Conservation (phyloP, 1,284 basidiomycete species). For the Ustilago curta region DNA sequence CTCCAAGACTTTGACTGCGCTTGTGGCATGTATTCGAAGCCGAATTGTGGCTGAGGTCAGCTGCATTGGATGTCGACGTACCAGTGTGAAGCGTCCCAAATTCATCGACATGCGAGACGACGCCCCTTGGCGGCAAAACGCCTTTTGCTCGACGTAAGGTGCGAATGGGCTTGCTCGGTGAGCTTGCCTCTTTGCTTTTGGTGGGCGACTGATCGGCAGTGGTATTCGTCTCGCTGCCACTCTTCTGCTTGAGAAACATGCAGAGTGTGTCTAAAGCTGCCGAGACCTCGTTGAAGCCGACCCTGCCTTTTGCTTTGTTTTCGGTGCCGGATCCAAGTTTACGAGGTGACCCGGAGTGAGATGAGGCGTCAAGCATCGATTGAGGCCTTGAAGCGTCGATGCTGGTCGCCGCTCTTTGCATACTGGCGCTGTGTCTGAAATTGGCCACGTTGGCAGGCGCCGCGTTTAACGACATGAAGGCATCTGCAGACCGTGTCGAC, state of each 20-base stretch:
- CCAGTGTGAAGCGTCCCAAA: conserved; percentile 15
- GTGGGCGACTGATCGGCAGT: not conserved
- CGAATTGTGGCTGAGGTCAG: not conserved
- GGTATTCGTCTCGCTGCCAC: not conserved
- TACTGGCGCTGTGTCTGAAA: conserved; percentile 8
- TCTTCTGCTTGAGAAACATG: conserved; percentile 28
- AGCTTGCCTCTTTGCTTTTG: not conserved
- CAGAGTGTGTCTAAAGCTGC: conserved; percentile 27
- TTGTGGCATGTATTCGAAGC: not conserved
- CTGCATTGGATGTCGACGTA: not conserved
- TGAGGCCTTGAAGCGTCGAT: conserved; percentile 25
- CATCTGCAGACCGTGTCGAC: conserved; percentile 26
- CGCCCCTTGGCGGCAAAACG: conserved; percentile 23
- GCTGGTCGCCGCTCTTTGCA: conserved; percentile 7
- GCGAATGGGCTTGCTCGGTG: conserved; percentile 14
- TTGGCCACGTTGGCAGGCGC: not conserved
- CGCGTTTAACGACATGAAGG: not conserved
- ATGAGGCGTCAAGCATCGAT: conserved; percentile 18
- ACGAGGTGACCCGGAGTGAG: not conserved
- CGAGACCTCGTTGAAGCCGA: conserved; percentile 35
- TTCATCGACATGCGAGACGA: conserved; percentile 14
- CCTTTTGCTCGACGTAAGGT: conserved; percentile 23
- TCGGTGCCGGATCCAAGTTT: not conserved
- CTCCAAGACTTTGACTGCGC: not conserved
- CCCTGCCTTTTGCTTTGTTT: not conserved